Base-by-base conservation (phyloP, 73 alveolate species). In the Paramecium sonneborni region DNA sequence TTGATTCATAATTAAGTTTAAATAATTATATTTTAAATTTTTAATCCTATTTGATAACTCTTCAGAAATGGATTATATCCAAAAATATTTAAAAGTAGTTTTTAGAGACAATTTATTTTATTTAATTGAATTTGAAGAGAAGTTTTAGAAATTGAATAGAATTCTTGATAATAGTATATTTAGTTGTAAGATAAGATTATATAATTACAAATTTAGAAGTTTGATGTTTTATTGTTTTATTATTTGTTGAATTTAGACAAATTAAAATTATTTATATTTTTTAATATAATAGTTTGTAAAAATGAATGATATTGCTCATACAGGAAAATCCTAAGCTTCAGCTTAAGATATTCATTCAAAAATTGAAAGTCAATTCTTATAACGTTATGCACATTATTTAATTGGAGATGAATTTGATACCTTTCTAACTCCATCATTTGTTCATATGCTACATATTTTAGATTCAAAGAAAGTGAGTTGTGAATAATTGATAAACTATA, bases 311-410 rank as follows among this genome's bases (percentile, higher is more conserved):
- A 79, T 79, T 4, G 90, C 90, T 0, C 74, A 43, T 1, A 79
- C 90, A 7, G 90, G 90, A 79, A 79, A 79, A 20, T 79, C 90
- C 2, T 79, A 79, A 24, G 90, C 90, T 3, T 79, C 90, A 12
- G 90, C 90, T 8, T 79, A 43, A 79, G 90, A 79, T 44, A 79
- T 79, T 79, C 90, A 79, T 79, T 39, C 90, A 23, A 79, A 79
- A 23, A 79, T 79, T 3, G 90, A 79, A n/a, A 43, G 69, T 43
- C 74, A 79, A 79, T 79, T 79, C 55, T 34, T 79, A 44, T 20
- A 79, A 46, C 44, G 74, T 2, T 79, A 79, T 79, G 76, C 76
- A 39, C 90, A 43, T 79, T 46, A 79, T 44, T 21, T 79, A 12
- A 23, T 79, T 38, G 55, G 43, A 11, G 90, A 79, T 79, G 74